A percentile compares a stretch with the other conserved stretches of the same genome.
Conservation (phyloP, 345 rosid genomes). For the Trapa bicornis region DNA sequence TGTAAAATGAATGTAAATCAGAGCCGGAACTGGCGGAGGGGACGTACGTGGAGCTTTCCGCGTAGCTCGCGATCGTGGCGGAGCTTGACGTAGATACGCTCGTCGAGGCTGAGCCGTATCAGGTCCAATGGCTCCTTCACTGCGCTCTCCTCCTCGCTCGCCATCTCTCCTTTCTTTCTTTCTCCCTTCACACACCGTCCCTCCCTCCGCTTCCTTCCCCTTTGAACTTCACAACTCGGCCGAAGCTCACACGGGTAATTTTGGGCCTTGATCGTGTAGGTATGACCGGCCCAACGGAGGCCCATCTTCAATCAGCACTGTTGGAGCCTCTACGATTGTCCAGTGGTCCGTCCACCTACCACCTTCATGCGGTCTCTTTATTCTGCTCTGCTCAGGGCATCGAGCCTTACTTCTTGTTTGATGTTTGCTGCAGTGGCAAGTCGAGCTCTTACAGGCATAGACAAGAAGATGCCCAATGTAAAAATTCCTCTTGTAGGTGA, state of each 20-base stretch:
- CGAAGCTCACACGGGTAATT: not conserved
- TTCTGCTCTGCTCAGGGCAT: too few species aligned
- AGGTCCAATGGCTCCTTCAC: slow-evolving; percentile 98
- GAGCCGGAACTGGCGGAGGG: not conserved
- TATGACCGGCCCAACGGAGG: not conserved
- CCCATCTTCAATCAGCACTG: not conserved
- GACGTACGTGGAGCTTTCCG: slow-evolving; percentile 82
- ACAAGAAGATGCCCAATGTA: too few species aligned
- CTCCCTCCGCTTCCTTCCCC: not conserved
- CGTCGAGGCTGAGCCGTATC: slow-evolving; percentile 90
- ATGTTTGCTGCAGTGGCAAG: too few species aligned
- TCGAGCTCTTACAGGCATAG: too few species aligned
- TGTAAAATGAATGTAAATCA: not conserved
- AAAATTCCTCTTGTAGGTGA: too few species aligned
- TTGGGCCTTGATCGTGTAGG: not conserved
- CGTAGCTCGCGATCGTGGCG: slow-evolving; percentile 99
- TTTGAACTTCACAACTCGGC: not conserved
- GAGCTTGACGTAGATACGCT: slow-evolving; percentile 98
- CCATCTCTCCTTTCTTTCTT: slow-evolving; percentile 28
- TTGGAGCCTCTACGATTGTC: too few species aligned
- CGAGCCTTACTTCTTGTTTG: too few species aligned
- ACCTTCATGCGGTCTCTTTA: too few species aligned
- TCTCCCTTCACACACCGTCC: not conserved
- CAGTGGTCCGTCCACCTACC: too few species aligned
- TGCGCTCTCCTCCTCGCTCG: slow-evolving; percentile 86